Evolutionary conservation across 2,329 filamentous ascomycete species (phyloP), one percentile per base, ranked within the genome.

Genomic region (Pyrenochaeta sp.): DNA sequence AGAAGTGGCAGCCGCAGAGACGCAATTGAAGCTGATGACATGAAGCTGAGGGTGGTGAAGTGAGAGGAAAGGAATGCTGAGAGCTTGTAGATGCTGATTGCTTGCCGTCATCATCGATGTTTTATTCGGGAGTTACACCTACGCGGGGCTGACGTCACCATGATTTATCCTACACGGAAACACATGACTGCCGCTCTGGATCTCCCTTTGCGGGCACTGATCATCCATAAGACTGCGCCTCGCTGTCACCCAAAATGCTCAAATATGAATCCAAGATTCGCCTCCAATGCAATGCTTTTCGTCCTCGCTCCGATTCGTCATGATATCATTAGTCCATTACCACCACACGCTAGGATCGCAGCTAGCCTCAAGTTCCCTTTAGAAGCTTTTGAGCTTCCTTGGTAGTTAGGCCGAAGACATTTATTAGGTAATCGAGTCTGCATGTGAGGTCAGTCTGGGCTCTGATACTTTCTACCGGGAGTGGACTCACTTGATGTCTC

Each of bases 401-500:
- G 12, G 78, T 75, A 24, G 81, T 78, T 13, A 86, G 78, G 13
- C 87, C 87, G 49, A 89, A 84, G n/a, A 88, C 80, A 66, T 85
- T 86, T 40, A 85, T 84, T 50, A 90, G 80, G 74, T 89, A 90
- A 65, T 89, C 85, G 67, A 88, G 82, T 72, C 88, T 90, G 24
- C 42, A 25, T 45, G 32, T 39, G 25, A 52, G 30, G 58, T 64
- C 25, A 54, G 52, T 32, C 40, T 13, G 12, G n/a, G 5, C 9
- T 13, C 15, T 2, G 6, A 7, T 5, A 37, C 19, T n/a, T 4
- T 13, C 24, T 15, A 0, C 8, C 36, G 28, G 3, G 15, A 10
- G 43, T 22, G 19, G 15, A 85, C 89, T 85, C 80, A 97, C 93
- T 91, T 94, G 67, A 92, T 91, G 68, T 90, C 88, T 50, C 83